These are phyloP conservation scores for Stromatinia cepivora DNA, from an alignment of 2,329 filamentous ascomycete species.

Conservation along the genomic window DNA sequence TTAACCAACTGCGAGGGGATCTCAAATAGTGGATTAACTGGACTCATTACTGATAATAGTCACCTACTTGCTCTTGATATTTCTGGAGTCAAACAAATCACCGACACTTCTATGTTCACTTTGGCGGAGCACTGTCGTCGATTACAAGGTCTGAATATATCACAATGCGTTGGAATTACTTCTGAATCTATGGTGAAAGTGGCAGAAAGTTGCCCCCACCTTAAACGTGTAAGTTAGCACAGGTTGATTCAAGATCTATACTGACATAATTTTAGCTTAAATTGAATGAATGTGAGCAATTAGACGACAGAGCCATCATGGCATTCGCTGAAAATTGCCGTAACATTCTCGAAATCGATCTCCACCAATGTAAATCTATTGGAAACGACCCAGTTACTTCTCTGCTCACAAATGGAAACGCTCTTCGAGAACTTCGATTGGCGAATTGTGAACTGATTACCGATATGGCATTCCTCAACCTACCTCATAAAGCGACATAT, in stretches of 20 bases:
- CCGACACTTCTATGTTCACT: constrained; percentile 73
- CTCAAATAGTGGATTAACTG: constrained; percentile 79
- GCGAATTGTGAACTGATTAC: constrained; percentile 82
- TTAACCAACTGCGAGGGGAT: constrained; percentile 85
- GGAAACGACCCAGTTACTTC: constrained; percentile 81
- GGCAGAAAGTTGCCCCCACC: constrained; percentile 77
- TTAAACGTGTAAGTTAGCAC: constrained; percentile 70
- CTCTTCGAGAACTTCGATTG: constrained; percentile 86
- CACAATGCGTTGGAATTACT: constrained; percentile 78
- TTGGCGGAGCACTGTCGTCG: constrained; percentile 80
- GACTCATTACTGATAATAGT: constrained; percentile 74
- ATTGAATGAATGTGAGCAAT: constrained; percentile 85
- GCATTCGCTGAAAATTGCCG: constrained; percentile 87
- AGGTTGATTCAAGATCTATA: neutral
- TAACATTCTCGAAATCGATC: constrained; percentile 93
- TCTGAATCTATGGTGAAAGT: constrained; percentile 82
- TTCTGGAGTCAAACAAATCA: constrained; percentile 76
- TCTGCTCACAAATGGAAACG: constrained; percentile 73
- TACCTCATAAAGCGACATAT: constrained; percentile 69
- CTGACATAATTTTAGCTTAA: constrained; percentile 64
- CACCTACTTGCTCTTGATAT: constrained; percentile 88
- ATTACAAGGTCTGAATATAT: constrained; percentile 91
- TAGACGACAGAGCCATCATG: constrained; percentile 78
- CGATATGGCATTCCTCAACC: constrained; percentile 80
- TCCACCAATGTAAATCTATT: constrained; percentile 80